Evolutionary conservation across 1,284 basidiomycete species (phyloP).

Genomic region (Cryptococcus sp.): DNA sequence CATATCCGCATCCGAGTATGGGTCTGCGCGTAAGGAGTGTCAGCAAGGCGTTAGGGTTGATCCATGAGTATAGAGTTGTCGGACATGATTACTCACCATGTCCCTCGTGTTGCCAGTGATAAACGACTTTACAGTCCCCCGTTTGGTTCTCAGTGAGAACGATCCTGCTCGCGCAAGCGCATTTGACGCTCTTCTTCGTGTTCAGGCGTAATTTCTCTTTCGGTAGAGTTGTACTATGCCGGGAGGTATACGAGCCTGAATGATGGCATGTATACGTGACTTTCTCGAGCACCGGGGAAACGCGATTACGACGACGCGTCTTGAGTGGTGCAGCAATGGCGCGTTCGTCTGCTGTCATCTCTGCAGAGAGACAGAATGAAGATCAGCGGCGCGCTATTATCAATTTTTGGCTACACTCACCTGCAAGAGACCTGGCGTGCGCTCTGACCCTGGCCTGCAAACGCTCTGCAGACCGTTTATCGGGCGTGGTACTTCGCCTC

Average conservation of each 20-base stretch:
- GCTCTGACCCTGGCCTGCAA: slow-evolving; percentile 44
- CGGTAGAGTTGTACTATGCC: slow-evolving; percentile 42
- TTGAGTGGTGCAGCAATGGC: slow-evolving; percentile 41
- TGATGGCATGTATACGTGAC: slow-evolving; percentile 53
- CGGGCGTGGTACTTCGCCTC: slow-evolving; percentile 47
- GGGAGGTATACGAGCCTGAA: slow-evolving; percentile 44
- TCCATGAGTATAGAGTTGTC: not conserved
- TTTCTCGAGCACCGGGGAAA: slow-evolving; percentile 43
- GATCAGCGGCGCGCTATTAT: not conserved
- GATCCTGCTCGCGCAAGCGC: slow-evolving; percentile 45
- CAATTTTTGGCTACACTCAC: slow-evolving; percentile 22
- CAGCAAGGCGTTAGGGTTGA: not conserved
- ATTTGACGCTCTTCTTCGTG: slow-evolving; percentile 52
- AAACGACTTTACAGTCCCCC: slow-evolving; percentile 42
- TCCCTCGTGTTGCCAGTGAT: slow-evolving; percentile 50
- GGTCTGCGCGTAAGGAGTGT: slow-evolving; percentile 28
- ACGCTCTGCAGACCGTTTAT: slow-evolving; percentile 48
- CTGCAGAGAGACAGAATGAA: slow-evolving; percentile 4
- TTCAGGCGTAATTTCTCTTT: slow-evolving; percentile 45
- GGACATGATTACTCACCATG: slow-evolving; percentile 37
- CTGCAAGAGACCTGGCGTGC: slow-evolving; percentile 29
- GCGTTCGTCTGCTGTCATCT: slow-evolving; percentile 41
- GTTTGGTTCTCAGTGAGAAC: slow-evolving; percentile 46
- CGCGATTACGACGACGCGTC: slow-evolving; percentile 40
- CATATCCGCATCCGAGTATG: slow-evolving; percentile 40